Conservation (phyloP, 306 rosid genomes). For the Rosa lucieae region DNA sequence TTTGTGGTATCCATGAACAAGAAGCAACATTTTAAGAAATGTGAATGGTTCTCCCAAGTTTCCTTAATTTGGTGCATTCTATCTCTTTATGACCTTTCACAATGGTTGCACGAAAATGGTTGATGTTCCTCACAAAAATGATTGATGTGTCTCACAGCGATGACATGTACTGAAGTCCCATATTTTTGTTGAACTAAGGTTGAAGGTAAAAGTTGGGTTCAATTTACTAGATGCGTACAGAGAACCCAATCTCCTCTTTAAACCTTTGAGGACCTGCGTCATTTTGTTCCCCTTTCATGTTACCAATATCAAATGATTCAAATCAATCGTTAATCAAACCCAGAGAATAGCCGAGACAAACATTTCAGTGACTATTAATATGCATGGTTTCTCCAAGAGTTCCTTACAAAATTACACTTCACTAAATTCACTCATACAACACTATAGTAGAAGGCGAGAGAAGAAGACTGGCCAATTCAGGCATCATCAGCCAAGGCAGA, state of each 20-base stretch:
- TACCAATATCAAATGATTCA: background rate
- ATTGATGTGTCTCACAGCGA: background rate
- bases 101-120: background rate
- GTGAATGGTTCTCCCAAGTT: background rate
- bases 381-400: constrained; percentile 6
- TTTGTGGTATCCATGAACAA: constrained; percentile 34
- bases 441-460: background rate
- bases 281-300: background rate
- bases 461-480: background rate
- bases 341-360: background rate
- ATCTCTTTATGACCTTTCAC: background rate
- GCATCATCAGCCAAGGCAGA: constrained; percentile 27
- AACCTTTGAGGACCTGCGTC: background rate
- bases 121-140: background rate
- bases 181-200: background rate
- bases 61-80: background rate
- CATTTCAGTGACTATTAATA: background rate
- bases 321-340: background rate
- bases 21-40: constrained; percentile 19
- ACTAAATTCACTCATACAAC: background rate
- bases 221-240: background rate
- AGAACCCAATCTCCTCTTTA: background rate
- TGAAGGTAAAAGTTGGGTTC: background rate
- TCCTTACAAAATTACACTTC: background rate
- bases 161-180: background rate